Percentiles rank a stretch among this genome's conserved stretches.
Conservation (phyloP, 768 basidiomycete genomes). For the Boletus subcaerulescens region DNA sequence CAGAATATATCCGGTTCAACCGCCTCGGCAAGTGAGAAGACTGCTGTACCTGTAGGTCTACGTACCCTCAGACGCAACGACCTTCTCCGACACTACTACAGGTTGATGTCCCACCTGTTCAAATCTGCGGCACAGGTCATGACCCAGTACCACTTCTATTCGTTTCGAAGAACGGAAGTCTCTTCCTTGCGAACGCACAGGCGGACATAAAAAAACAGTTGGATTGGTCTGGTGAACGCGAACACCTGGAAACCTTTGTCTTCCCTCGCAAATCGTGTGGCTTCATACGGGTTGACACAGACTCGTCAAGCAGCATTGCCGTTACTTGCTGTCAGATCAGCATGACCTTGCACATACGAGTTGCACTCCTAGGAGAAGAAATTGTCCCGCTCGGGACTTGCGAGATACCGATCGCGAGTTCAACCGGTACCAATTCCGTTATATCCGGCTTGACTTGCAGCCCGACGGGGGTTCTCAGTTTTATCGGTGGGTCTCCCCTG, state of each 20-base stretch:
- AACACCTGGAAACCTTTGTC: slow-evolving; percentile 29
- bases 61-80: slow-evolving; percentile 4
- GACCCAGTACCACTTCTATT: slow-evolving; percentile 30
- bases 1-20: slow-evolving; percentile 44
- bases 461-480: slow-evolving; percentile 44
- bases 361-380: slow-evolving; percentile 20
- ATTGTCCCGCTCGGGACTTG: slow-evolving; percentile 15
- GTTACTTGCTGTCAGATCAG: slow-evolving; percentile 24
- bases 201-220: slow-evolving; percentile 26
- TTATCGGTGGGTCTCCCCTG: slow-evolving; percentile 43
- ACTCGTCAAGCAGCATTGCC: slow-evolving; percentile 5
- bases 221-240: slow-evolving; percentile 26
- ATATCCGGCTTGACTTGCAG: slow-evolving; percentile 33
- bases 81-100: slow-evolving; percentile 24
- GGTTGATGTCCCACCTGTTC: slow-evolving; percentile 43
- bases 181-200: slow-evolving; percentile 32
- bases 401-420: slow-evolving; percentile 19
- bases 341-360: slow-evolving; percentile 19
- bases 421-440: neutral
- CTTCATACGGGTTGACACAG: slow-evolving; percentile 24
- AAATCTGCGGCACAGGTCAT: slow-evolving; percentile 33
- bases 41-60: slow-evolving; percentile 40
- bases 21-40: slow-evolving; percentile 37
- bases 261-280: slow-evolving; percentile 28
- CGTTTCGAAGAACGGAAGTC: slow-evolving; percentile 31